Evolutionary conservation across 306 rosid species (phyloP).

Genomic region (Clitoria ternatea): DNA sequence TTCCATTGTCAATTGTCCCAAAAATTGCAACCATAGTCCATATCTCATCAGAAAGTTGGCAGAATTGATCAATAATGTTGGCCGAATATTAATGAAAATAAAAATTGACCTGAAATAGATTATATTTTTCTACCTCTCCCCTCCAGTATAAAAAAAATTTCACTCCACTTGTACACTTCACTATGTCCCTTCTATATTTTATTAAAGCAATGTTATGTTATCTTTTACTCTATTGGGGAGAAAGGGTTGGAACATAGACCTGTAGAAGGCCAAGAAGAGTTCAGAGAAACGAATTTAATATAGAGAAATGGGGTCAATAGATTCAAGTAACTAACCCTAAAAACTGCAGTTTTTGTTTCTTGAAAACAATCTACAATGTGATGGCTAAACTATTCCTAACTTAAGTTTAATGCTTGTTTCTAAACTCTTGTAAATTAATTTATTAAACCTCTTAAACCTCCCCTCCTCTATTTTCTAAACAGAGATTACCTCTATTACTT

Average conservation of each 20-base stretch:
- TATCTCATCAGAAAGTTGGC: background rate
- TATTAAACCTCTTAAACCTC: too few relatives aligned
- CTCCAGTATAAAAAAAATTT: background rate
- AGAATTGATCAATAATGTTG: background rate
- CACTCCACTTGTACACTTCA: background rate
- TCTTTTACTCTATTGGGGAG: background rate
- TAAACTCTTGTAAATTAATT: background rate
- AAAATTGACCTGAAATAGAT: background rate
- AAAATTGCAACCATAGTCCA: background rate
- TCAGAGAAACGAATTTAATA: too few relatives aligned
- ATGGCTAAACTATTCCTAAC: background rate
- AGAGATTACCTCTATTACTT: background rate
- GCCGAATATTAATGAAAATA: background rate
- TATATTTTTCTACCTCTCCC: background rate
- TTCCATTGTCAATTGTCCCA: background rate
- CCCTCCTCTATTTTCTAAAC: background rate
- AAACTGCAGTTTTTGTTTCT: background rate
- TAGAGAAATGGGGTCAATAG: background rate
- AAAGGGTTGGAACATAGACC: too few relatives aligned
- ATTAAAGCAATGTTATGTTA: background rate
- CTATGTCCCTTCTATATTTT: background rate
- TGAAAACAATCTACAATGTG: background rate
- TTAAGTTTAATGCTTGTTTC: background rate
- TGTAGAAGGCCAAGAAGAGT: too few relatives aligned
- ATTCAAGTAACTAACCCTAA: background rate